Conservation (phyloP, 108 stramenopile species). For the Cyclotella choctawhatcheeana region DNA sequence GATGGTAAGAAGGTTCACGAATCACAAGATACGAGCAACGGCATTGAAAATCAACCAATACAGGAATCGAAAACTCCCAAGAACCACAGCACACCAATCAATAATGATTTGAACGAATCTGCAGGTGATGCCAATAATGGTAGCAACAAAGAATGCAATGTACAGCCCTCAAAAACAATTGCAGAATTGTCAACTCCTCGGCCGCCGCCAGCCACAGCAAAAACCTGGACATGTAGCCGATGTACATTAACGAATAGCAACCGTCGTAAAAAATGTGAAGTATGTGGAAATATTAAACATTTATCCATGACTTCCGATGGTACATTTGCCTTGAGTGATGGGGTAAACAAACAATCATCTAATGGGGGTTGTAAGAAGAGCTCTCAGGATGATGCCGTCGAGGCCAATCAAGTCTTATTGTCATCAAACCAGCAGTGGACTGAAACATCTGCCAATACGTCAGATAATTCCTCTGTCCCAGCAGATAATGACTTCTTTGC, state of each 20-base stretch:
- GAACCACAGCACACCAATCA: too few species aligned
- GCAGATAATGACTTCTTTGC: slow-evolving; percentile 2
- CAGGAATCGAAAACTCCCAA: too few species aligned
- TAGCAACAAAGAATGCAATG: background rate
- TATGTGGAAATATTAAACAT: slow-evolving; percentile 30
- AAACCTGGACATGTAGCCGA: slow-evolving; percentile 34
- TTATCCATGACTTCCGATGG: slow-evolving; percentile 19
- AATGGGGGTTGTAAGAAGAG: background rate
- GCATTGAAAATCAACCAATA: too few species aligned
- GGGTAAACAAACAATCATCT: background rate
- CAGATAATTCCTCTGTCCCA: too few species aligned
- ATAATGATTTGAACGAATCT: too few species aligned
- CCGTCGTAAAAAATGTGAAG: slow-evolving; percentile 40
- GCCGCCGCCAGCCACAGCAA: slow-evolving; percentile 6
- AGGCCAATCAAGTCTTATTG: background rate
- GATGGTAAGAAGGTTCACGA: too few species aligned
- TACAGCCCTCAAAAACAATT: background rate
- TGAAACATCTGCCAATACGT: background rate
- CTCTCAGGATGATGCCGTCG: background rate
- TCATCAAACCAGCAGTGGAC: background rate
- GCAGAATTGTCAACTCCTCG: background rate
- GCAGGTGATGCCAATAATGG: too few species aligned
- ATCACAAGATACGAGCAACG: too few species aligned
- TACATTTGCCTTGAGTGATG: slow-evolving; percentile 21
- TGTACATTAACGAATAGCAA: slow-evolving; percentile 39